Evolutionary conservation across 108 stramenopile species (phyloP), one percentile per base, ranked within the genome.

Genomic region (Pelagomonas calceolata): DNA sequence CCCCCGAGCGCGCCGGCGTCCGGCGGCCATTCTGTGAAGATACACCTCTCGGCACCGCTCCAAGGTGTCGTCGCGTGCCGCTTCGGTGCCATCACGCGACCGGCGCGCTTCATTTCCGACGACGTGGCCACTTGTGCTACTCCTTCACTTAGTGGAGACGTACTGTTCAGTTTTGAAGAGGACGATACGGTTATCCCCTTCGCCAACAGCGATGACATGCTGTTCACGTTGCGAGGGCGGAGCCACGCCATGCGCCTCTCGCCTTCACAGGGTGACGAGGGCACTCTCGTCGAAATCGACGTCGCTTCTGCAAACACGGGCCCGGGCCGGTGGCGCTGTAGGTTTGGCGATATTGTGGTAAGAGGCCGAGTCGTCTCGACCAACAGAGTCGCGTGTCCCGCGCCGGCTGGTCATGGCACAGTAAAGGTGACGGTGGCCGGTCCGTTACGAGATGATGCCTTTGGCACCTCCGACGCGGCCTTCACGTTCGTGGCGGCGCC

Each of bases 351-450:
- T 12, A 1, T 17, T 64, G 60, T 34, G n/a, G 64, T 71, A 1
- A 5, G 9, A 0, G 70, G 46, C 30, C 35, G 34, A 26, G 64
- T 5, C 26, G 18, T 71, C 32, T 34, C 18, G 32, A 5, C 43
- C 9, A 12, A 69, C 69, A 26, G 43, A 30, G 45, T 69, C 1
- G 69, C 46, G 43, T 69, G 69, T 46, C 30, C 69, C 30, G 30
- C 46, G 18, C 69, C 69, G 12, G 32, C 36, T 30, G 9, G n/a
- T 7, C 26, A 12, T 12, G 39, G 39, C 39, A 12, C 46, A 4
- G 33, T 71, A 9, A 34, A 64, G 63, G 64, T 71, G 36, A 16
- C 64, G 31, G 60, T 64, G 64, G 64, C 64, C 35, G 70, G 64
- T n/a, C 60, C 14, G 14, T 15, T 70, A 4, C 60, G 64, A 26